Percentiles rank a stretch among this genome's conserved stretches.
phyloP scores from a whole-genome alignment of 768 basidiomycete species.

The Agrocybe chaxingu region DNA sequence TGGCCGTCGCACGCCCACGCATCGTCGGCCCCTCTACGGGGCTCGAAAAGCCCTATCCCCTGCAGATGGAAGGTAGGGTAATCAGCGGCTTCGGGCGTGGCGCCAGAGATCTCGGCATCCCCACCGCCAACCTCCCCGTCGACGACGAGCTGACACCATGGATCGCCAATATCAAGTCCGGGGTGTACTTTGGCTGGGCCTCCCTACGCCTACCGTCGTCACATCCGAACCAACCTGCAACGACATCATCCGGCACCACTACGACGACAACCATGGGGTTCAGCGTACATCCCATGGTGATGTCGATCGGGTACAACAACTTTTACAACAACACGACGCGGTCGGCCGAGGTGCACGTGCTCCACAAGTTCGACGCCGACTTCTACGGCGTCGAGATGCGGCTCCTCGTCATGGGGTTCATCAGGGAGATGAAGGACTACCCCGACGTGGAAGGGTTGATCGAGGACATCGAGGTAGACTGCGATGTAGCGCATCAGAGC shows the following conservation, averaged over 20 bases:
- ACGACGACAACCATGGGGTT: conserved; percentile 11
- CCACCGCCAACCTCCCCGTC: conserved; percentile 25
- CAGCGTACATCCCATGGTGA: conserved; percentile 27
- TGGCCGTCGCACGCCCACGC: no score
- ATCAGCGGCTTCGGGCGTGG: conserved; percentile 19
- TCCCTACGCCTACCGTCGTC: conserved; percentile 18
- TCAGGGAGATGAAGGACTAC: conserved; percentile 2
- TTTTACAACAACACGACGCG: conserved; percentile 23
- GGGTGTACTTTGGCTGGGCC: conserved; percentile 28
- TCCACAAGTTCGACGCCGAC: conserved; percentile 23
- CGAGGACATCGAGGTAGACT: conserved; percentile 24
- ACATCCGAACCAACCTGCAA: conserved; percentile 1
- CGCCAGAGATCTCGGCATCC: conserved; percentile 17
- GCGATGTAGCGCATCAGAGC: conserved; percentile 24
- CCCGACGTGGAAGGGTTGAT: conserved; percentile 16
- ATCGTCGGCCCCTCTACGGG: conserved; percentile 6
- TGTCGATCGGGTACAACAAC: conserved; percentile 25
- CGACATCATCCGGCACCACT: no score
- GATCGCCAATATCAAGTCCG: conserved; percentile 20
- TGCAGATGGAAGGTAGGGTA: conserved; percentile 20
- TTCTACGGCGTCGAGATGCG: conserved; percentile 29
- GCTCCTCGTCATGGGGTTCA: neutral
- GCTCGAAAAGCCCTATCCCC: conserved; percentile 15
- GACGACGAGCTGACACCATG: conserved; percentile 21
- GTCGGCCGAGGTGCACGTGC: conserved; percentile 26